Evolutionary conservation across 805 yeast species (phyloP).

Genomic region (Wickerhamiella galacta): DNA sequence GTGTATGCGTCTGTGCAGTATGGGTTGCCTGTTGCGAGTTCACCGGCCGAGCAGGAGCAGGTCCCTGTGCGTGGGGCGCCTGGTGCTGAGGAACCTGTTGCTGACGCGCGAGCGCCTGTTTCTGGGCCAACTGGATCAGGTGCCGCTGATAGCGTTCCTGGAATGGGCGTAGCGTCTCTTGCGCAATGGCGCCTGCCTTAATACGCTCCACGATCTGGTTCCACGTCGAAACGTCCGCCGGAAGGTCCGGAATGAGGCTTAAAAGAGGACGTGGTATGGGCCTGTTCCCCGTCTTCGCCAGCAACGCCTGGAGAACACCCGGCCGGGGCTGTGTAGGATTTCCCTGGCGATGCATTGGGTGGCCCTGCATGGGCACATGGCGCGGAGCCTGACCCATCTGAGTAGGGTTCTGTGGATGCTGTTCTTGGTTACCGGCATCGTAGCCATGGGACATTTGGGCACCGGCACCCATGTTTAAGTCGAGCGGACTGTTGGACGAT

Average conservation of each 20-base stretch:
- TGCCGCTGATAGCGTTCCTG: conserved; percentile 17
- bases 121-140: conserved; percentile 18
- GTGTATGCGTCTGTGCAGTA: conserved; percentile 11
- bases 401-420: no score
- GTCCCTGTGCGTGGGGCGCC: conserved; percentile 11
- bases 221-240: conserved; percentile 71
- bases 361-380: no score
- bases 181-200: conserved; percentile 14
- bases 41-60: conserved; percentile 15
- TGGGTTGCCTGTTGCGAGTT: conserved; percentile 10
- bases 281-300: conserved; percentile 25
- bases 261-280: conserved; percentile 60
- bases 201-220: conserved; percentile 47
- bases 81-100: conserved; percentile 5
- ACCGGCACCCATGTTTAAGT: no score
- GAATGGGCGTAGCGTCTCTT: conserved; percentile 17
- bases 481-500: no score
- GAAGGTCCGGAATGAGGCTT: conserved; percentile 54
- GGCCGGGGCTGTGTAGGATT: no score
- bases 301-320: conserved; percentile 7
- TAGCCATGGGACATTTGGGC: no score
- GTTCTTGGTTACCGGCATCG: no score
- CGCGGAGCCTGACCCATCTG: no score
- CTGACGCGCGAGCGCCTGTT: conserved; percentile 8
- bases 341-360: no score